Evolutionary conservation across 345 rosid genomes (phyloP), one percentile per base, ranked within the genome.

Genomic region (Viola odorata): DNA sequence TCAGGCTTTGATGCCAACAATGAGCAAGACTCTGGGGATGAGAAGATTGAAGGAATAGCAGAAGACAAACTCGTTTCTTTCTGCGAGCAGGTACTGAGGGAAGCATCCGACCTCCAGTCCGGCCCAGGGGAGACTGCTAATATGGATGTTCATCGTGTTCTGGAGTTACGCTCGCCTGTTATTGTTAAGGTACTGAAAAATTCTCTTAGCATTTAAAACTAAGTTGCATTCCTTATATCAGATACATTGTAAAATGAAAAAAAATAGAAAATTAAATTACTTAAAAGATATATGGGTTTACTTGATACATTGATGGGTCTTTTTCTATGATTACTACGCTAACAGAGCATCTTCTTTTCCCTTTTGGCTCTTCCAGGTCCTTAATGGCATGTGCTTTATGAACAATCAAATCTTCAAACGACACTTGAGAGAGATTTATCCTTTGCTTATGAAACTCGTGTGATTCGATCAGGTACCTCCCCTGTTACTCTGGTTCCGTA

Each of bases 381-480:
- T 94, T 51, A 85, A 80, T 79, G 89, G 97, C 75, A 94, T 94
- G 99, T 90, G 89, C 80, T 84, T 62, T 60, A 94, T 94, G 97
- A 84, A 84, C 79, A 83, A 71, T 67, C 73, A 77, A 71, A 86
- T 94, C 63, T 94, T 90, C 80, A 80, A 78, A 79, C 80, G 85
- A 67, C 95, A 94, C 78, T 80, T 90, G 65, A 79, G 97, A 71
- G 95, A 90, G 65, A 83, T 94, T 53, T 91, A 91, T 64, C 96
- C 98, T 67, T 75, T 87, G 72, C 98, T 91, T 60, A 87, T 92
- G 13, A 84, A 78, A 65, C 96, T 91, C 51, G 91, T 89, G 32
- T 91, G 96, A 76, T 91, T 92, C 53, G 98, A 91, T 64, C 96
- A 91, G 98, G 96, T 85, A 84, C 53, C 51, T 45, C 45, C 32